These are phyloP conservation scores for Alternaria triticimaculans DNA, from an alignment of 2,329 filamentous ascomycete genomes.

Conservation along the genomic window DNA sequence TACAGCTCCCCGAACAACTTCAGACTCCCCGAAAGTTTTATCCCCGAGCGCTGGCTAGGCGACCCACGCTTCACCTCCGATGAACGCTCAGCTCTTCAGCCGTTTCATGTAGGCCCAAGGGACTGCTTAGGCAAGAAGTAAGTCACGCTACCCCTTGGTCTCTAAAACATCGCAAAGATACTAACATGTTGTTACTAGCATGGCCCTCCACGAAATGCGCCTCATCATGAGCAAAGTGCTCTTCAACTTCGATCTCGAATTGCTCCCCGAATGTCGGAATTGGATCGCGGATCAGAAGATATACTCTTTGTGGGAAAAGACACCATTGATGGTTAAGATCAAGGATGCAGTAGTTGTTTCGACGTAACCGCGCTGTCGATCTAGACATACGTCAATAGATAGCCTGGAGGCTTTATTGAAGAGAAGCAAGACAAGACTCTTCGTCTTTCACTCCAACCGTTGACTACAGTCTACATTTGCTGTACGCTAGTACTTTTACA, in stretches of 20 bases:
- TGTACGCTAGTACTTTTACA: neutral
- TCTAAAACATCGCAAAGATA: neutral
- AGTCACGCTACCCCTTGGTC: neutral
- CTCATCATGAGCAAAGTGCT: neutral
- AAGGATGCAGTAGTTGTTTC: neutral
- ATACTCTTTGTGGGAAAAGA: neutral
- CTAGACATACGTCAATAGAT: neutral
- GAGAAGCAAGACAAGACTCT: neutral
- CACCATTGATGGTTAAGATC: neutral
- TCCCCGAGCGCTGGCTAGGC: neutral
- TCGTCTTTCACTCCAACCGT: neutral
- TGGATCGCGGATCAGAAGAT: neutral
- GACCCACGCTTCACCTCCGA: neutral
- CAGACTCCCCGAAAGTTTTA: neutral
- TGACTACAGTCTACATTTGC: neutral
- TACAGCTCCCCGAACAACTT: neutral
- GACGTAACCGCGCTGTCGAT: neutral
- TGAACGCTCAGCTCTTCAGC: neutral
- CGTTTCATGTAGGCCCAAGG: neutral
- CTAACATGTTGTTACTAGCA: neutral
- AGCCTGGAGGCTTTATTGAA: neutral
- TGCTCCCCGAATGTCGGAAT: neutral
- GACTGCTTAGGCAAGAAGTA: neutral
- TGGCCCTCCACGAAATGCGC: neutral
- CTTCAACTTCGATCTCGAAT: slow-evolving; percentile 6